These are phyloP conservation scores for Geotrichum candidum DNA, from an alignment of 1,139 yeast genomes.

Conservation along the genomic window DNA sequence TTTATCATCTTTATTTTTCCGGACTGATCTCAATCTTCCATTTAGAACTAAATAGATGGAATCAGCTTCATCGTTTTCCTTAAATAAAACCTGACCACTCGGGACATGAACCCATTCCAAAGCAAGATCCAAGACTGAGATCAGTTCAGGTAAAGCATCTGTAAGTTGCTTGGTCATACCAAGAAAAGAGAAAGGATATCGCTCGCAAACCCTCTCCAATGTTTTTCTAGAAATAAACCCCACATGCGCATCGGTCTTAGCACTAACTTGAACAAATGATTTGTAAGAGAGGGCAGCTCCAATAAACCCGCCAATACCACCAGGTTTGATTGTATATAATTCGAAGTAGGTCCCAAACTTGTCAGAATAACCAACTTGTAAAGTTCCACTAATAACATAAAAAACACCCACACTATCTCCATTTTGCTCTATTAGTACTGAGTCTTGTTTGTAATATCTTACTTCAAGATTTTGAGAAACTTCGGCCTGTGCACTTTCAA, in stretches of 20 bases:
- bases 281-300: constrained; percentile 75
- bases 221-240: constrained; percentile 64
- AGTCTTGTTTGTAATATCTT: constrained; percentile 48
- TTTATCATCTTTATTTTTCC: constrained; percentile 27
- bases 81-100: constrained; percentile 74
- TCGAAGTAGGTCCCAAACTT: constrained; percentile 35
- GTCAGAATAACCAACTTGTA: constrained; percentile 51
- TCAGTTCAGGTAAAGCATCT: constrained; percentile 56
- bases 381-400: constrained; percentile 69
- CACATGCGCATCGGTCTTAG: constrained; percentile 54
- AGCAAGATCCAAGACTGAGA: constrained; percentile 79
- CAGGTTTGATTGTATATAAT: constrained; percentile 59
- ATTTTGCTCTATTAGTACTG: constrained; percentile 57
- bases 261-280: constrained; percentile 65
- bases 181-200: constrained; percentile 66
- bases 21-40: constrained; percentile 74
- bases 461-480: constrained; percentile 61
- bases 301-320: constrained; percentile 84
- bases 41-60: constrained; percentile 88
- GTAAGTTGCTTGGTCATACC: constrained; percentile 72
- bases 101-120: constrained; percentile 89
- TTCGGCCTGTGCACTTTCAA: constrained; percentile 53
- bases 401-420: constrained; percentile 66
- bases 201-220: constrained; percentile 64
- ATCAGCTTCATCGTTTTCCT: constrained; percentile 83